phyloP scores from a whole-genome alignment of 768 basidiomycete species.

The Strobilomyces echinocephalus region DNA sequence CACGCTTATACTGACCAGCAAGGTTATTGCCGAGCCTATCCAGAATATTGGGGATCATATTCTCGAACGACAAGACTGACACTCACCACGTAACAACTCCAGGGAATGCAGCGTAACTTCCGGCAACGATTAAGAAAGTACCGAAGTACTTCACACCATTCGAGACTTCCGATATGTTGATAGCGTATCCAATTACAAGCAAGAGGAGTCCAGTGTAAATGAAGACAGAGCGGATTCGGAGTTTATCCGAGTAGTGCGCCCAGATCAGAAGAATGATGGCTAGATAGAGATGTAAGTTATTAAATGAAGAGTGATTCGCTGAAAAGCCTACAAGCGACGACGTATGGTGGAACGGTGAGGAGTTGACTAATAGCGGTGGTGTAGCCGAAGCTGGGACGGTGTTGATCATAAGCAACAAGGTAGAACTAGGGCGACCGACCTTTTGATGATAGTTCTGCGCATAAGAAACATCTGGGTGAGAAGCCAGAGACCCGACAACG shows the following conservation, averaged over 20 bases:
- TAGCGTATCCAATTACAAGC: constrained; percentile 54
- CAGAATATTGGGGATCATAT: not conserved
- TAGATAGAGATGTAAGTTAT: constrained; percentile 17
- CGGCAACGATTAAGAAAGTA: constrained; percentile 56
- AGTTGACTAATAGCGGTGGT: constrained; percentile 53
- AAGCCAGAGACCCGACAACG: not conserved
- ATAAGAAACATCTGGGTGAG: not conserved
- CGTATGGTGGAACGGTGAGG: constrained; percentile 64
- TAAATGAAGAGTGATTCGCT: not conserved
- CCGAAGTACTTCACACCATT: constrained; percentile 54
- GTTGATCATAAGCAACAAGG: not conserved
- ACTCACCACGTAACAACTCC: constrained; percentile 57
- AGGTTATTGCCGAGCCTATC: constrained; percentile 52
- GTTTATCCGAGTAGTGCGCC: constrained; percentile 55
- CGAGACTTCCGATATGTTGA: constrained; percentile 54
- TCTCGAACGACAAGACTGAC: constrained; percentile 9
- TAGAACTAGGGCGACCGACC: constrained; percentile 23
- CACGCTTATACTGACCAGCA: constrained; percentile 67
- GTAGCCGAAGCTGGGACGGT: constrained; percentile 48
- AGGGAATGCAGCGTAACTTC: constrained; percentile 50
- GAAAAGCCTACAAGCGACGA: constrained; percentile 50
- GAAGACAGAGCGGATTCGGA: constrained; percentile 49
- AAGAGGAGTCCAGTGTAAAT: constrained; percentile 47
- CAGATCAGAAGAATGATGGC: constrained; percentile 50
- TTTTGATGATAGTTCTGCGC: constrained; percentile 54